Base-by-base conservation (phyloP, 208 protist species). In the Crithidia bombi region DNA sequence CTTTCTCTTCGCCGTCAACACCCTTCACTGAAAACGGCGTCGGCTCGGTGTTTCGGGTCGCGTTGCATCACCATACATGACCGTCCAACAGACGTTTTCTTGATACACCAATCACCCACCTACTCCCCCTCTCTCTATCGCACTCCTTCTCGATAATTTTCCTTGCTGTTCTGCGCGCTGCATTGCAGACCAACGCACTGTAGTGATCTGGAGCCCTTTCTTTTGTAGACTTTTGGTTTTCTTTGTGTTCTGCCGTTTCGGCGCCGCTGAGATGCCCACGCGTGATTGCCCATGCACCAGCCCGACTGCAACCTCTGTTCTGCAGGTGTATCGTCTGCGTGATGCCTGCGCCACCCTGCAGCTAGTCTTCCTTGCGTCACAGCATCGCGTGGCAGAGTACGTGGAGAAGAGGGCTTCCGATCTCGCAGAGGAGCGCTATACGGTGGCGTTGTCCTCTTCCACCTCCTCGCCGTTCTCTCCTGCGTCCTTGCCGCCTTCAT, bases 321-420 rank as follows among this genome's bases (percentile, higher is more conserved):
- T 49, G 23, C 36, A 52, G 4, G 65, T 61, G 38, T 70, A 62
- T 17, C 63, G 38, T 35, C 65, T 79, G 12, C 65, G 59, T n/a
- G 65, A 79, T 54, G 52, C 73, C 41, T 79, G 73, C 30, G 47
- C 73, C 35, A 61, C 66, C 10, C 41, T 79, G 39, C 61, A 62
- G 52, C 66, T 79, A 1, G 47, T 26, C 7, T 41, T 67, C 28
- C 44, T 71, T 32, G 67, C 67, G 11, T 46, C 23, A 9, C 38
- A 64, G 21, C 23, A 21, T 3, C n/a, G 30, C 25, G 65, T 73
- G 11, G 61, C 63, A 5, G 56, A 41, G 35, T 64, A 47, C 36
- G 30, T 68, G 25, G 47, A 54, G 9, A 61, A 63, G 10, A 56
- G 30, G 43, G 38, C 33, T 3, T n/a, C 38, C 17, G 72, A 70